Base-by-base conservation (phyloP, 352 stramenopile species). In the Globisporangium acanthophoron region DNA sequence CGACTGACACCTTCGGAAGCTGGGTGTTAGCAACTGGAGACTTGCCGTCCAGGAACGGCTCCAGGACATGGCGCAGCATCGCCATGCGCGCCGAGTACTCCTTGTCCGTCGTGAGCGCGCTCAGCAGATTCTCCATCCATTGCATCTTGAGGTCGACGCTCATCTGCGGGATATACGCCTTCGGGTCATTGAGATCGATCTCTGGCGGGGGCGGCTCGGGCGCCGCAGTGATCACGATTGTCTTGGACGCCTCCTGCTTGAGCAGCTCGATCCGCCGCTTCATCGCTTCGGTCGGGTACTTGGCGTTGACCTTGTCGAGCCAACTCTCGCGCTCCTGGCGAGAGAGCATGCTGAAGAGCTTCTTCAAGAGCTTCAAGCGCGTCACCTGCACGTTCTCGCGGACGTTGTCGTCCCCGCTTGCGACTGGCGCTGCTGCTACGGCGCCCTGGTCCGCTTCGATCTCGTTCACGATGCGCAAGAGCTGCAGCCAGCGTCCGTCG, bases 121-220 rank as follows among this genome's bases (percentile, higher is more conserved):
- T 58, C 33, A 89, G 39, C 29, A 88, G 57, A 16, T 64, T 66
- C 9, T 91, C 75, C 35, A 89, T 55, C 80, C 80, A 89, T 6
- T 63, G 60, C 52, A 91, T 75, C 45, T 89, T 91, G 47, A 74
- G 24, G n/a, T 88, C 70, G 7, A 78, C 53, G 20, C 63, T 67
- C 76, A 88, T 83, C 33, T 56, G 44, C 1, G 62, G 3, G 1
- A 88, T 37, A 13, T 74, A 59, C 0, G 45, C 11, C 3, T 67
- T 60, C 0, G 76, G 73, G 20, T 85, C 76, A 3, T 70, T 67
- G 2, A 83, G 18, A 33, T 64, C 77, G 1, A 67, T 21, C 44
- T 61, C 46, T 35, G 57, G 37, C 15, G 40, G 20, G 5, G 15
- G 7, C 12, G 40, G 58, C 6, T 48, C 24, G n/a, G 59, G 59